Base-by-base conservation (phyloP, 169 alveolate species). In the Plasmodium billcollinsi region DNA sequence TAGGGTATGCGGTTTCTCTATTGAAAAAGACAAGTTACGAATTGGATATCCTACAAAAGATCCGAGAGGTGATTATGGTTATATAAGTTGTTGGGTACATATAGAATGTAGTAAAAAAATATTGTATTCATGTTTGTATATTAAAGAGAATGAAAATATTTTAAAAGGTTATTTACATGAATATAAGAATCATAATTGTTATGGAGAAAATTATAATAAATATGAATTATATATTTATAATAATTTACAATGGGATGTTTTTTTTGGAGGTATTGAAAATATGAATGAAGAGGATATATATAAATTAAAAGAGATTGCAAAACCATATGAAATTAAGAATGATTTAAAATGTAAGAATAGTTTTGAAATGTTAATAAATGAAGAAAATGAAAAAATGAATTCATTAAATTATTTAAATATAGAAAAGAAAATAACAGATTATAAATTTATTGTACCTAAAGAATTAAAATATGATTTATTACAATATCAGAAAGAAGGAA, bases 401-500 rank as follows among this genome's bases (percentile, higher is more conserved):
- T 20, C 72, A 20, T 52, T 50, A 49, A 29, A 39, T 65, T 43
- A 65, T 50, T 85, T 62, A 71, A 63, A 76, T 9, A 26, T 66
- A 63, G 59, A 83, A 70, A 74, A 58, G 20, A 33, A 73, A 73
- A 26, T 92, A 45, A 88, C 88, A 3, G 69, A 88, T 18, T 56
- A 78, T 58, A 47, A 78, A 61, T 89, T 91, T 2, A 88, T 43
- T 21, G 76, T 93, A 33, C 94, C 90, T 7, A 85, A 91, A 59
- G 78, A 92, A 39, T 62, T 88, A 21, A 91, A 73, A 39, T 88
- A 50, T 61, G 92, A 88, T 29, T 56, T 90, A 54, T 47, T 90
- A n/a, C 56, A 74, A 49, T 90, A 75, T 47, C 92, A 88, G 52
- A 88, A 89, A 78, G 97, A 95, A 74, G 97, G 97, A 14, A 92